Evolutionary conservation across 306 rosid species (phyloP).

Genomic region (Sphenostylis stenocarpa): DNA sequence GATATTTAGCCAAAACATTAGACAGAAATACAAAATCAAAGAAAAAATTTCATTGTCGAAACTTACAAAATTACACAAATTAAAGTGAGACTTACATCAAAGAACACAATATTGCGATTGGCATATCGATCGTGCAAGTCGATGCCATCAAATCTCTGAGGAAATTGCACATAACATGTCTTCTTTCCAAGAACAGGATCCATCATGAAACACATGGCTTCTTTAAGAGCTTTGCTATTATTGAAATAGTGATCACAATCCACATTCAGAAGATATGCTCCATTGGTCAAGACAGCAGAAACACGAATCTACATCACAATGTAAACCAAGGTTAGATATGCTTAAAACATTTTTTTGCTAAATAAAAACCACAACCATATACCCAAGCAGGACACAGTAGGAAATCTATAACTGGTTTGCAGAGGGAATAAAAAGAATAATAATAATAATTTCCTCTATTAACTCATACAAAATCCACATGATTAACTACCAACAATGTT

Average conservation of each 20-base stretch:
- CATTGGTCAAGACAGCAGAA: constrained; percentile 96
- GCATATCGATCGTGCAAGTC: constrained; percentile 99
- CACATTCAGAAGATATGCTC: constrained; percentile 91
- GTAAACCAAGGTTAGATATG: constrained; percentile 37
- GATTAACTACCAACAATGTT: constrained; percentile 11
- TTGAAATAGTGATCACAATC: constrained; percentile 99
- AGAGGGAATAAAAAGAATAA: neutral
- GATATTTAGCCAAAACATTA: constrained; percentile 15
- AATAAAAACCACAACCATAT: neutral
- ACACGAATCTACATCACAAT: constrained; percentile 80
- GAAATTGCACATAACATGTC: constrained; percentile 98
- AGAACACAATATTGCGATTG: constrained; percentile 96
- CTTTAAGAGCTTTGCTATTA: constrained; percentile 96
- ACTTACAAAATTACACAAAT: constrained; percentile 14
- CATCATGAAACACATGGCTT: constrained; percentile 99
- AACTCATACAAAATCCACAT: neutral
- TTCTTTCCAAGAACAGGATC: constrained; percentile 90
- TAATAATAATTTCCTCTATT: neutral
- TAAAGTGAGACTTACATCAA: constrained; percentile 67
- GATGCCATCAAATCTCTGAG: constrained; percentile 99
- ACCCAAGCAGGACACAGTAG: neutral
- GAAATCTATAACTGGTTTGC: constrained; percentile 1
- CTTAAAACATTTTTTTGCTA: neutral
- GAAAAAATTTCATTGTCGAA: neutral
- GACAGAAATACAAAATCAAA: constrained; percentile 9